Conservation (phyloP, 768 basidiomycete species). For the Aureoboletus auriporus region DNA sequence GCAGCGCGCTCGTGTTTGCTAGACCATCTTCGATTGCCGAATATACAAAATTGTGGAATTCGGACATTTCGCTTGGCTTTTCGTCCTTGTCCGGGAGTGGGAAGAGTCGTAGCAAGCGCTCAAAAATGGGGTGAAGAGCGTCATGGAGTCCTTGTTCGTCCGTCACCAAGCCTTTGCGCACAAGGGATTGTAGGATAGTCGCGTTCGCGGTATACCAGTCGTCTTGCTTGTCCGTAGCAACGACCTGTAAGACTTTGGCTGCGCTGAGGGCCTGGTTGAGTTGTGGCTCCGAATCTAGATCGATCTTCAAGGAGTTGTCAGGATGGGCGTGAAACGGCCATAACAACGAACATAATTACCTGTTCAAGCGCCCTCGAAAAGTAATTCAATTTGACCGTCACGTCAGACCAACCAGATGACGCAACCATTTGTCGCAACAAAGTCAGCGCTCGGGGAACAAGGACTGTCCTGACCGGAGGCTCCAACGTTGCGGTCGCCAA, state of each 20-base stretch:
- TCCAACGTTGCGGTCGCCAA: slow-evolving; percentile 67
- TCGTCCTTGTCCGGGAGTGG: slow-evolving; percentile 80
- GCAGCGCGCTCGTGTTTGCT: slow-evolving; percentile 64
- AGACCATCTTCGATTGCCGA: slow-evolving; percentile 74
- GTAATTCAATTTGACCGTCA: slow-evolving; percentile 86
- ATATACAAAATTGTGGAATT: slow-evolving; percentile 76
- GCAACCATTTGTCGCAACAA: slow-evolving; percentile 77
- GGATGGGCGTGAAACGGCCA: not conserved
- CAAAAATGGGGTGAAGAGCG: slow-evolving; percentile 76
- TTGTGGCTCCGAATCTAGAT: slow-evolving; percentile 63
- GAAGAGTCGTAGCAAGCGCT: slow-evolving; percentile 70
- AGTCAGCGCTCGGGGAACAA: slow-evolving; percentile 60
- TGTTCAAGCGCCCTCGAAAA: slow-evolving; percentile 83
- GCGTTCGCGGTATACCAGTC: slow-evolving; percentile 78
- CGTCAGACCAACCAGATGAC: slow-evolving; percentile 84
- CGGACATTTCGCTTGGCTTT: slow-evolving; percentile 61
- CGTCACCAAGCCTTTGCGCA: slow-evolving; percentile 81
- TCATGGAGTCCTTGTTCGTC: slow-evolving; percentile 82
- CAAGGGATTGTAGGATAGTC: slow-evolving; percentile 67
- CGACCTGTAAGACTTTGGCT: slow-evolving; percentile 85
- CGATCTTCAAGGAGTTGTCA: slow-evolving; percentile 46
- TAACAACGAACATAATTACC: slow-evolving; percentile 35
- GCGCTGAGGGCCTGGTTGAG: slow-evolving; percentile 71
- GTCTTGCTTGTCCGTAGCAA: slow-evolving; percentile 78
- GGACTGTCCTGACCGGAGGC: slow-evolving; percentile 35